Evolutionary conservation across 1,284 basidiomycete species (phyloP).

Genomic region (Schizophyllum amplum): DNA sequence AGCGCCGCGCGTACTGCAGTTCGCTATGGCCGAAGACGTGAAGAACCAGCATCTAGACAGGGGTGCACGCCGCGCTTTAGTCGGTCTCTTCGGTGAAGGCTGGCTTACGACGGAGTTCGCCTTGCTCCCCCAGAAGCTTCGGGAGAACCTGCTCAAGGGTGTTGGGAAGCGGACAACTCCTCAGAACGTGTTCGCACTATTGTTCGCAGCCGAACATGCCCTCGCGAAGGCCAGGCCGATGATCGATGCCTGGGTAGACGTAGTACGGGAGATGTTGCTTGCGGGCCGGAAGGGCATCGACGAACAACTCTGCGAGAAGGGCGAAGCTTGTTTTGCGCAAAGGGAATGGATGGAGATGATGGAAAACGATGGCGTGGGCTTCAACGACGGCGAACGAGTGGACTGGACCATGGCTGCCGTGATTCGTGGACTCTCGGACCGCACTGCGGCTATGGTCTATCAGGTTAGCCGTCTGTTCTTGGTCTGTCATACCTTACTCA

Average conservation of each 20-base stretch:
- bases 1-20: conserved; percentile 74
- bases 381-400: conserved; percentile 67
- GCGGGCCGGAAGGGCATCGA: conserved; percentile 52
- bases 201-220: conserved; percentile 62
- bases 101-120: conserved; percentile 83
- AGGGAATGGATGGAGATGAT: conserved; percentile 68
- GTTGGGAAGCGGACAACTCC: conserved; percentile 61
- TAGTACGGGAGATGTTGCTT: conserved; percentile 55
- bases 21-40: conserved; percentile 68
- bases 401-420: conserved; percentile 64
- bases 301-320: conserved; percentile 48
- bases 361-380: conserved; percentile 58
- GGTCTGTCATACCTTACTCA: conserved; percentile 3
- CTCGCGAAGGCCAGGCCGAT: conserved; percentile 42
- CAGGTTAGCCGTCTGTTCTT: conserved; percentile 40
- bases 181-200: conserved; percentile 54
- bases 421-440: conserved; percentile 46
- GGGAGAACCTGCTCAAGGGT: conserved; percentile 63
- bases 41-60: conserved; percentile 63
- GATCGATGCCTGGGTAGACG: conserved; percentile 64
- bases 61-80: conserved; percentile 65
- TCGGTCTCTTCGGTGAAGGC: conserved; percentile 76
- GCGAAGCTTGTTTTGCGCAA: conserved; percentile 57
- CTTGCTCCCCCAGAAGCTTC: conserved; percentile 52
- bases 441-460: conserved; percentile 61